Conservation (phyloP, 371 early-diverging fungal genomes). For the Dichotomocladium elegans region DNA sequence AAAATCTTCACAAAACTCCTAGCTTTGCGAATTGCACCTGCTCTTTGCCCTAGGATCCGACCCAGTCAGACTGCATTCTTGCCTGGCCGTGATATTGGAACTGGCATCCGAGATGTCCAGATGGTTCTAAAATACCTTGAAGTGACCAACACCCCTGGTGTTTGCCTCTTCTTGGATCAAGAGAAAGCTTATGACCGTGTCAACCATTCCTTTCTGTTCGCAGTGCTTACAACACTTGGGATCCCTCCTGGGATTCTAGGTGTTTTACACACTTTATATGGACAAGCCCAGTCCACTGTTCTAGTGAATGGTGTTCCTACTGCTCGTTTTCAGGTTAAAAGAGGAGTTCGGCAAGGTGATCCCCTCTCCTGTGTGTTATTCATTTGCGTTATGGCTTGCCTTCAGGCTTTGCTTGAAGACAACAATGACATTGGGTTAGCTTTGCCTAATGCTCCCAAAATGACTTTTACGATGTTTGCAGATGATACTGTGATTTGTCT, state of each 20-base stretch:
- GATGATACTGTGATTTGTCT: too few relatives aligned
- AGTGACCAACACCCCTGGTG: background rate
- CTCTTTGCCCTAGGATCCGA: background rate
- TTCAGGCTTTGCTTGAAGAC: too few relatives aligned
- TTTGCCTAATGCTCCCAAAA: too few relatives aligned
- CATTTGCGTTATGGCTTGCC: too few relatives aligned
- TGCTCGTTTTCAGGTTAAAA: background rate
- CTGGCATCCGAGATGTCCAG: background rate
- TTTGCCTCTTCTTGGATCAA: background rate
- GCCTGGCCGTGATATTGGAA: constrained; percentile 10
- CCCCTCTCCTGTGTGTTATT: constrained; percentile 18
- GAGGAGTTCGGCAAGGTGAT: constrained; percentile 22
- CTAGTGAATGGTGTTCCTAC: constrained; percentile 13
- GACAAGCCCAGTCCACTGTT: background rate
- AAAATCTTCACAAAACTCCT: constrained; percentile 11
- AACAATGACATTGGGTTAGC: too few relatives aligned
- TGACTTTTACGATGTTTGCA: too few relatives aligned
- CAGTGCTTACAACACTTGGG: background rate
- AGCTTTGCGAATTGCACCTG: background rate
- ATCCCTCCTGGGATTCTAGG: background rate
- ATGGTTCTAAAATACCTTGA: background rate
- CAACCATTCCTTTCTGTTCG: background rate
- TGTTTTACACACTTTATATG: background rate
- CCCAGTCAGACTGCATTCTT: constrained; percentile 19
- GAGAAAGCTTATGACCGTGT: constrained; percentile 1